These are phyloP conservation scores for Solanum pinnatisectum DNA, from an alignment of 257 asterid species.

Conservation along the genomic window DNA sequence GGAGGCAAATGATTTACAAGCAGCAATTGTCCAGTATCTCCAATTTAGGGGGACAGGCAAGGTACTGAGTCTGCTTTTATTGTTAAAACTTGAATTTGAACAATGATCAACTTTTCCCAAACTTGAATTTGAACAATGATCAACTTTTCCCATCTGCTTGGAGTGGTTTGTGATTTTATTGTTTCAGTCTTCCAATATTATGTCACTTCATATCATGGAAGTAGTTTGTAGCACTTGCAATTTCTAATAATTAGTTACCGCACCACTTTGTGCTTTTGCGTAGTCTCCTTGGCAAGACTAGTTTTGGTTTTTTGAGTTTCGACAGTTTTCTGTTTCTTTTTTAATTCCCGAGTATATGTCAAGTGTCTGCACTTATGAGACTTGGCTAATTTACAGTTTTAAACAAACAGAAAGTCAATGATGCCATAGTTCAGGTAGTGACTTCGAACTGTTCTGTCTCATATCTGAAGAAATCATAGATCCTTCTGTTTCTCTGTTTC, in stretches of 20 bases:
- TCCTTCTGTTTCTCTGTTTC: not conserved
- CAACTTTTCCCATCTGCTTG: not conserved
- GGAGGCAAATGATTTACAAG: constrained; percentile 82
- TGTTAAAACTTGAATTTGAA: not conserved
- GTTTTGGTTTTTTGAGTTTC: not conserved
- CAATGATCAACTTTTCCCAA: not conserved
- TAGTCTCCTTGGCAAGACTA: not conserved
- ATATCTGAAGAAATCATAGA: not conserved
- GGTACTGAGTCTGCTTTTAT: constrained; percentile 34
- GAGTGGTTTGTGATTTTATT: not conserved
- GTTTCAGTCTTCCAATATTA: not conserved
- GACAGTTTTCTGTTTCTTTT: not conserved
- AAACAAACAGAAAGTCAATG: not conserved
- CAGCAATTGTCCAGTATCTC: constrained; percentile 77
- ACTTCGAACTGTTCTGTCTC: not conserved
- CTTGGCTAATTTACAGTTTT: not conserved
- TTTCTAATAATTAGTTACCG: not conserved
- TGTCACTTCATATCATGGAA: not conserved
- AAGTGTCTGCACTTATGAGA: not conserved
- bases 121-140: not conserved
- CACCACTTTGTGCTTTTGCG: not conserved
- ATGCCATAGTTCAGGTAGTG: not conserved
- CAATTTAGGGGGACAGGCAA: constrained; percentile 85
- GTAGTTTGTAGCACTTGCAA: not conserved
- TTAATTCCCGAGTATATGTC: not conserved